Evolutionary conservation across 495 filamentous ascomycete genomes (phyloP), one percentile per base, ranked within the genome.

Genomic region (Thozetella sp.): DNA sequence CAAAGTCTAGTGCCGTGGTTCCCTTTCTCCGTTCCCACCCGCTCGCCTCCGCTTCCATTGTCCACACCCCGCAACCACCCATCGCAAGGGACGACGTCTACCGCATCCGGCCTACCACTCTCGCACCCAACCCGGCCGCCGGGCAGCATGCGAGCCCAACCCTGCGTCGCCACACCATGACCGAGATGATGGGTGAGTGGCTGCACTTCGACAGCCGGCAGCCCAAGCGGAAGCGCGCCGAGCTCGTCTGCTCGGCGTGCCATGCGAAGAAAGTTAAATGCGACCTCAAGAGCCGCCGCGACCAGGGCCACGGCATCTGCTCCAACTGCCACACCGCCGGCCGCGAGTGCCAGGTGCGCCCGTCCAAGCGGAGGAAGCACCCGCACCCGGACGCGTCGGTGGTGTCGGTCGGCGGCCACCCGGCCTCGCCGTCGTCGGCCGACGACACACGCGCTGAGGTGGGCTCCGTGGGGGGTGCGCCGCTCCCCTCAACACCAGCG

Each of bases 201-300:
- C 43, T 63, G 19, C 56, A 55, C 13, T 63, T 51, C 26, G 56
- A 55, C 56, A 59, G 26, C 48, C 61, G 48, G 11, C 56, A 59
- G 27, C 61, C 61, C 10, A 73, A 72, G 54, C 53, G 71, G 20
- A 71, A 69, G 25, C 64, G 72, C 11, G 72, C 72, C 6, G 72
- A 71, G 53, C 56, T 74, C 27, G 72, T 69, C 22, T 76, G 72
- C 59, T 60, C 62, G 2, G 51, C 64, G n/a, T 76, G 71, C 45
- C 72, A 76, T 45, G 62, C 68, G 46, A 76, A 72, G 57, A 76
- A 75, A 67, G 64, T 75, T 55, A 69, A 68, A 57, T 75, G 72
- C 57, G 72, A 75, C 40, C 60, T 75, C 17, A 70, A 75, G 63
- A 63, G 48, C 19, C 60, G 65, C 52, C 59, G 60, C 25, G 58